Evolutionary conservation across 176 grass and related monocot species (phyloP).

Genomic region (Canna indica): DNA sequence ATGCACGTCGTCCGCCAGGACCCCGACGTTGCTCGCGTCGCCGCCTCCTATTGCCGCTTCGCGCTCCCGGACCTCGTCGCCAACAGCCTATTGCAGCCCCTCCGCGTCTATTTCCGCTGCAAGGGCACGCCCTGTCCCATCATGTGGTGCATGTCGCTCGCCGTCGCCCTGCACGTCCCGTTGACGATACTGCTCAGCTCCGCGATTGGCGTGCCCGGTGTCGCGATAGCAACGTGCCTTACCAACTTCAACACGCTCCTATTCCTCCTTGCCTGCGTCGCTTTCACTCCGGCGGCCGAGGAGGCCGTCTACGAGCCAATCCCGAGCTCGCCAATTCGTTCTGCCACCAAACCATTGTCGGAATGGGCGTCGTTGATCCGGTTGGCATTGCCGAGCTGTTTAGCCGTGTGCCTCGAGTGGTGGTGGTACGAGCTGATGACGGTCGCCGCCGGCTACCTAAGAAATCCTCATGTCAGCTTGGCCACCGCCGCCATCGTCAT

Average conservation of each 20-base stretch:
- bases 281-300: background rate
- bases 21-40: slow-evolving; percentile 13
- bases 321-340: background rate
- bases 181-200: slow-evolving; percentile 10
- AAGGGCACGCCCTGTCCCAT: slow-evolving; percentile 2
- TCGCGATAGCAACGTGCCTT: slow-evolving; percentile 6
- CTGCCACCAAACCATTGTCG: background rate
- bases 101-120: slow-evolving; percentile 19
- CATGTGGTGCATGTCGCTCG: slow-evolving; percentile 21
- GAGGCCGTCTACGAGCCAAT: background rate
- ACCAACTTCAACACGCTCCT: slow-evolving; percentile 16
- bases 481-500: slow-evolving; percentile 24
- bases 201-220: slow-evolving; percentile 8
- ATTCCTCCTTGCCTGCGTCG: background rate
- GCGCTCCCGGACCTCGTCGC: slow-evolving; percentile 16
- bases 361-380: slow-evolving; percentile 19
- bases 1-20: slow-evolving; percentile 14
- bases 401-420: slow-evolving; percentile 19
- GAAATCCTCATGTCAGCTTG: slow-evolving; percentile 7
- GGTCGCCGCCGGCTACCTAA: slow-evolving; percentile 14
- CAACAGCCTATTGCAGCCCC: slow-evolving; percentile 12
- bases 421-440: slow-evolving; percentile 29
- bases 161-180: slow-evolving; percentile 16
- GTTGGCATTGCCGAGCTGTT: slow-evolving; percentile 20
- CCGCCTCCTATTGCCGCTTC: slow-evolving; percentile 7